Conservation (phyloP, 2,329 filamentous ascomycete genomes). For the Emericellopsis atlantica region DNA sequence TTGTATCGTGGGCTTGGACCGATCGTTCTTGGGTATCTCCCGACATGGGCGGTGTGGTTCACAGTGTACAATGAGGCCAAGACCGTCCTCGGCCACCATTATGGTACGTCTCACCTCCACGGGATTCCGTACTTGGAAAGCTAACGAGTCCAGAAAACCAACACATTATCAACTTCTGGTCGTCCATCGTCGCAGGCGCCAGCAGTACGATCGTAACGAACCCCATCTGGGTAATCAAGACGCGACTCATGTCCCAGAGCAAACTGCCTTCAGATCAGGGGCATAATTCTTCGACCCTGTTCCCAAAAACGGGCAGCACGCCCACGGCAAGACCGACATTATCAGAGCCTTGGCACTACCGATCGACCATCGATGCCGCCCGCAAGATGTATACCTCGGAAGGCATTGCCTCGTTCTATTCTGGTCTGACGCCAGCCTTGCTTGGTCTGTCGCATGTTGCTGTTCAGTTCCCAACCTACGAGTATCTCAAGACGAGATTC, state of each 20-base stretch:
- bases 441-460: constrained; percentile 90
- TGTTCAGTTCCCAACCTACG: constrained; percentile 93
- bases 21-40: constrained; percentile 89
- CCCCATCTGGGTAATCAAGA: constrained; percentile 99
- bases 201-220: constrained; percentile 93
- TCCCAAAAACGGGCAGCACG: constrained; percentile 37
- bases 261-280: no score
- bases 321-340: constrained; percentile 41
- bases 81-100: constrained; percentile 53
- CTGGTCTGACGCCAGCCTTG: constrained; percentile 81
- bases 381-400: constrained; percentile 92
- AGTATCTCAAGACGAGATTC: constrained; percentile 82
- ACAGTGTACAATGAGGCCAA: constrained; percentile 91
- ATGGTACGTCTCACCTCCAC: constrained; percentile 32
- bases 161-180: constrained; percentile 72
- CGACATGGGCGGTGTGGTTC: constrained; percentile 97
- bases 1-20: constrained; percentile 90
- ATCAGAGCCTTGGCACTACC: constrained; percentile 80
- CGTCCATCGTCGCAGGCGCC: constrained; percentile 79
- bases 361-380: constrained; percentile 78
- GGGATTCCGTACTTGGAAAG: background rate
- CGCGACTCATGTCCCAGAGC: constrained; percentile 91
- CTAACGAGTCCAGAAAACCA: constrained; percentile 47
- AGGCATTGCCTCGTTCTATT: constrained; percentile 85
- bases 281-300: constrained; percentile 17